phyloP scores from a whole-genome alignment of 164 flowering plant species.

The Chimonanthus praecox region DNA sequence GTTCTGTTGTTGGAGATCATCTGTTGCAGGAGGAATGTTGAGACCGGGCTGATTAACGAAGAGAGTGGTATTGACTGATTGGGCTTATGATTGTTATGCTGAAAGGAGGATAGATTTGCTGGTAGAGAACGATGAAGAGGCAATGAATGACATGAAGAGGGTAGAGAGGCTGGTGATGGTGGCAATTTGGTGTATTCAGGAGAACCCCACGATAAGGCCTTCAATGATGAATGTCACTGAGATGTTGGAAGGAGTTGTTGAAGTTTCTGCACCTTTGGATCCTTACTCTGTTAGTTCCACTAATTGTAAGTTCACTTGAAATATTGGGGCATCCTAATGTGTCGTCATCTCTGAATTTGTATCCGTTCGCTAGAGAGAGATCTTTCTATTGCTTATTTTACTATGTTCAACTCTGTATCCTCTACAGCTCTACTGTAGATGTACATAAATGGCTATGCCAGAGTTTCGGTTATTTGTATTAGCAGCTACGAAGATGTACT shows the following conservation, averaged over 20 bases:
- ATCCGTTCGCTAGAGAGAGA: no score
- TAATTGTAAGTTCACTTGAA: conserved; percentile 1
- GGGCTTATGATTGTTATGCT: conserved; percentile 19
- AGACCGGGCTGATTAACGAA: conserved; percentile 2
- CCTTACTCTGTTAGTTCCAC: conserved; percentile 9
- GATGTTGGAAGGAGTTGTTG: conserved; percentile 23
- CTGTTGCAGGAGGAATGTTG: conserved; percentile 13
- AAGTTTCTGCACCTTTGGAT: conserved; percentile 15
- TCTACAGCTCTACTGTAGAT: no score
- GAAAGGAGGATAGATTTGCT: conserved; percentile 3
- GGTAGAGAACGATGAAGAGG: conserved; percentile 19
- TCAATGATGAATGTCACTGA: conserved; percentile 22
- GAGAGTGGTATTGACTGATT: conserved; percentile 11
- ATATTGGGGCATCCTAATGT: no score
- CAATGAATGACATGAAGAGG: conserved; percentile 10
- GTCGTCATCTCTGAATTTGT: no score
- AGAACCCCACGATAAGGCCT: conserved; percentile 19
- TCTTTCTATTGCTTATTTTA: no score
- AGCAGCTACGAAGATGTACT: no score
- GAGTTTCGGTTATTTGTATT: no score
- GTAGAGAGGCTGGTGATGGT: conserved; percentile 20
- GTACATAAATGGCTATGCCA: no score
- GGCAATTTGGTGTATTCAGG: conserved; percentile 29
- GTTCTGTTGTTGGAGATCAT: conserved; percentile 24
- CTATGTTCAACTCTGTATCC: no score